Evolutionary conservation across 495 filamentous ascomycete species (phyloP), one percentile per base, ranked within the genome.

Genomic region (Penicillium egyptiacum): DNA sequence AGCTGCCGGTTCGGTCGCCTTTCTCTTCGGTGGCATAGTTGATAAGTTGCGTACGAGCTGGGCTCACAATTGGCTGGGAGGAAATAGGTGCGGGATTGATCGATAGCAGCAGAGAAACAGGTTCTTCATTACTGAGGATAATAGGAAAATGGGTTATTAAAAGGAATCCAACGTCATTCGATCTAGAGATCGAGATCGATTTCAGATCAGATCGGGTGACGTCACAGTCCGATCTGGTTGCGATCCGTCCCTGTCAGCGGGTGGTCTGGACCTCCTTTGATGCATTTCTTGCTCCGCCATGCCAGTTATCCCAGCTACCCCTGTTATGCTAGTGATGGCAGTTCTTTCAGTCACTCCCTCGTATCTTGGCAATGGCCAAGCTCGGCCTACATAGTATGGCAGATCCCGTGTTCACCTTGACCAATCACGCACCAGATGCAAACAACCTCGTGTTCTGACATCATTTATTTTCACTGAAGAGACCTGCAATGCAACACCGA

Each of bases 11-110:
- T 58, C 55, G 25, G 61, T 50, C 4, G 61, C 50, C 55, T 65
- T 73, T 39, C 70, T 71, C 48, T 75, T 74, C 1, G 64, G 59
- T 5, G 66, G 59, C 69, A 72, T 74, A 1, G 22, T 50, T 37
- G 48, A 48, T 16, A 31, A 16, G 5, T 20, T 22, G 33, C 43
- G 47, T 31, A 45, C 30, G 8, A 26, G 19, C 43, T 51, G 31
- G 5, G 14, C 7, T 37, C 33, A 31, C 20, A 35, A 19, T 40
- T 12, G 8, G 10, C 28, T 45, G 2, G 26, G 49, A 6, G 4
- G 10, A 37, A n/a, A 49, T 2, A 11, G 11, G 8, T 9, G 44
- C 1, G 5, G 10, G 23, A 26, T 23, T 7, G 40, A 19, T 7
- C 33, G 35, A 12, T 11, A 14, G 30, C 17, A 45, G 26, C 31